Conservation (phyloP, 306 rosid species). For the Cucurbita argyrosperma region DNA sequence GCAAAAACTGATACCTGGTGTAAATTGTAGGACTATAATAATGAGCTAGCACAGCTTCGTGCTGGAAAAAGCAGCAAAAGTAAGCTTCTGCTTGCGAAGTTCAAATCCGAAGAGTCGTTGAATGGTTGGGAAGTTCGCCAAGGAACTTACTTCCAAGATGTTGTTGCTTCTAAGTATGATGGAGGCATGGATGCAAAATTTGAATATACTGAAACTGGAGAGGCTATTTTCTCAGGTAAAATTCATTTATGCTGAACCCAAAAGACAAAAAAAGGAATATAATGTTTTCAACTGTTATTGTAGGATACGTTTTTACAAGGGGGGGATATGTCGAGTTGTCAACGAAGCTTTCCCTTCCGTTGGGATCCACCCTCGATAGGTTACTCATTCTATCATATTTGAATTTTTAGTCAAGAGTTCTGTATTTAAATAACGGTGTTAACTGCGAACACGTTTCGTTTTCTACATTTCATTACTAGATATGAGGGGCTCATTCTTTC, state of each 20-base stretch:
- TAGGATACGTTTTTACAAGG: conserved; percentile 85
- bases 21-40: conserved; percentile 76
- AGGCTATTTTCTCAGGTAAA: conserved; percentile 76
- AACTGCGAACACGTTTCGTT: not conserved
- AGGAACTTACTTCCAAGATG: conserved; percentile 90
- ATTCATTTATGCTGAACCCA: not conserved
- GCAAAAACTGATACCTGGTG: conserved; percentile 1
- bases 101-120: conserved; percentile 52
- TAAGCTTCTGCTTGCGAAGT: conserved; percentile 67
- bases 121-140: conserved; percentile 77
- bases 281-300: conserved; percentile 9
- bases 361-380: conserved; percentile 93
- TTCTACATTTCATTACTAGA: conserved; percentile 26
- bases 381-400: conserved; percentile 1
- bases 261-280: not conserved
- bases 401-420: not conserved
- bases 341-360: conserved; percentile 65
- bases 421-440: not conserved
- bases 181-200: conserved; percentile 95
- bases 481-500: conserved; percentile 93
- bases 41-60: conserved; percentile 71
- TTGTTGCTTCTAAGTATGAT: conserved; percentile 72
- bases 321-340: conserved; percentile 92
- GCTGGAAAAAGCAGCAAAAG: conserved; percentile 97
- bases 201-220: conserved; percentile 60